A percentile compares a stretch with the other conserved stretches of the same genome.
Conservation (phyloP, 1,139 yeast genomes). For the Saccharomycopsis hybrid region DNA sequence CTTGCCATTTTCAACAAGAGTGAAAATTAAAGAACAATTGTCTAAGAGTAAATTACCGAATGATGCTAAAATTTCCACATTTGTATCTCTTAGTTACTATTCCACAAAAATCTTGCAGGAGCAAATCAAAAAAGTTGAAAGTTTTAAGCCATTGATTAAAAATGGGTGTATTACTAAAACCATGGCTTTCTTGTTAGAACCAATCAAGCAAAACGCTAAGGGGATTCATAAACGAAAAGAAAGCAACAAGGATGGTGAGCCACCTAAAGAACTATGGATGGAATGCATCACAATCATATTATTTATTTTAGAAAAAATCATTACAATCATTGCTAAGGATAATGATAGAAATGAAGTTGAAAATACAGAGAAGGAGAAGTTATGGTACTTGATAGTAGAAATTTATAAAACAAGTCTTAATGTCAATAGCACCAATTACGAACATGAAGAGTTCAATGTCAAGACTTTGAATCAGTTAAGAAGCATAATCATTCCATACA, state of each 20-base stretch:
- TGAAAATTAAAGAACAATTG: conserved; percentile 39
- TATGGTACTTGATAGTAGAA: conserved; percentile 43
- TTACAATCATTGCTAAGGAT: conserved; percentile 30
- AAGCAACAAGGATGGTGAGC: neutral
- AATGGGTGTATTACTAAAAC: conserved; percentile 42
- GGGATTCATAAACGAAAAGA: conserved; percentile 30
- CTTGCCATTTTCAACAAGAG: conserved; percentile 55
- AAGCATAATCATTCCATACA: conserved; percentile 36
- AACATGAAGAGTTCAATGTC: conserved; percentile 44
- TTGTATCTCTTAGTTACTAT: conserved; percentile 52
- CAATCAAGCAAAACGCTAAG: conserved; percentile 33
- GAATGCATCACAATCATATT: conserved; percentile 32
- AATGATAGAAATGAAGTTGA: conserved; percentile 23
- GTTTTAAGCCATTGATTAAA: conserved; percentile 34
- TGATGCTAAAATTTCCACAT: conserved; percentile 53
- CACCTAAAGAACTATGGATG: conserved; percentile 36
- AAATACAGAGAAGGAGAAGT: conserved; percentile 28
- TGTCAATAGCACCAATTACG: conserved; percentile 27
- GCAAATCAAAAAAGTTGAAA: conserved; percentile 32
- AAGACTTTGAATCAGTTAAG: conserved; percentile 41
- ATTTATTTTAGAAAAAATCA: conserved; percentile 29
- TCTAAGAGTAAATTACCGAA: conserved; percentile 25
- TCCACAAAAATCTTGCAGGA: conserved; percentile 39
- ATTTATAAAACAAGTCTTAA: conserved; percentile 38
- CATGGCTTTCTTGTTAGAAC: conserved; percentile 35